Percentiles rank a stretch among this genome's conserved stretches.
phyloP scores from a whole-genome alignment of 371 early-diverging fungal species.

The Parasitella parasitica region DNA sequence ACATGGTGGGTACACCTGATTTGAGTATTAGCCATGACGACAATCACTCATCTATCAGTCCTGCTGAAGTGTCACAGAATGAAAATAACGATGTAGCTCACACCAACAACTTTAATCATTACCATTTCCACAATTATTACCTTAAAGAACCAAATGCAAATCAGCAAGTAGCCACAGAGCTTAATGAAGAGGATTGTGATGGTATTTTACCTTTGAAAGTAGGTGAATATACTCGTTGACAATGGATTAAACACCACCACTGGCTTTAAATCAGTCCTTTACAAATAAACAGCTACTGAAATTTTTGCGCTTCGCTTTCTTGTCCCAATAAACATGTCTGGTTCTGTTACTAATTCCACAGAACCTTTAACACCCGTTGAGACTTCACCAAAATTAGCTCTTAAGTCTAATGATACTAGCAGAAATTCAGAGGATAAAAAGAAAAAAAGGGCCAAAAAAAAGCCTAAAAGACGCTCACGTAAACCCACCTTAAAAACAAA shows the following conservation, averaged over 20 bases:
- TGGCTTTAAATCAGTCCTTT: not conserved
- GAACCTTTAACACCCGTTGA: not conserved
- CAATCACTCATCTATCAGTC: not conserved
- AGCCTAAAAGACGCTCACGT: conserved; percentile 30
- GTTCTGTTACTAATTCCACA: not conserved
- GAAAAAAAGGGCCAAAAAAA: conserved; percentile 33
- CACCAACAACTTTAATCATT: not conserved
- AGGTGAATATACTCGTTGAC: not conserved
- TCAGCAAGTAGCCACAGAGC: not conserved
- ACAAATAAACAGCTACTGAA: not conserved
- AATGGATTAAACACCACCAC: too few species aligned
- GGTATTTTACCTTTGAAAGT: not conserved
- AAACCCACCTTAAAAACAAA: conserved; percentile 58
- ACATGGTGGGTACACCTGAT: not conserved
- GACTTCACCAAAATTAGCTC: not conserved
- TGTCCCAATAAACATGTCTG: not conserved
- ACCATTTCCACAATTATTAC: not conserved
- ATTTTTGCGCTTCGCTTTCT: not conserved
- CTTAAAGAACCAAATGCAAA: not conserved
- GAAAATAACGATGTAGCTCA: not conserved
- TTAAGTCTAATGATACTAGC: not conserved
- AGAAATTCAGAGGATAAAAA: conserved; percentile 18
- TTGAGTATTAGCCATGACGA: not conserved
- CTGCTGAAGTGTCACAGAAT: not conserved
- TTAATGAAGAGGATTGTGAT: not conserved